Base-by-base conservation (phyloP, 768 basidiomycete species). In the Collybiopsis luxurians region DNA sequence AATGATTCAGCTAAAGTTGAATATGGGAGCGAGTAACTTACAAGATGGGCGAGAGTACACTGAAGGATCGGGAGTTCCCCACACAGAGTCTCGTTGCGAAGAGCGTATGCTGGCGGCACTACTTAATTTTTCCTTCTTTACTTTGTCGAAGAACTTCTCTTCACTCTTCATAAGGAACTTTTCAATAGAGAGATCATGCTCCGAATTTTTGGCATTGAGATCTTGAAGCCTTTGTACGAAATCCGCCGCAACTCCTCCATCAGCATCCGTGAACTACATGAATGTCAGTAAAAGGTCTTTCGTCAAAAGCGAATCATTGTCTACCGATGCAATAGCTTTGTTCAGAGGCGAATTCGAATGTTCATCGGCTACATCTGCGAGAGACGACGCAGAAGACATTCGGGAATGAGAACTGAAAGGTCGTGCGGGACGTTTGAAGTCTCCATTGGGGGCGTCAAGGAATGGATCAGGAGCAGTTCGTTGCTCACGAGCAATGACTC, bases 161-260 rank as follows among this genome's bases (percentile, higher is more conserved):
- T 97, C 95, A 61, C 90, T 93, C 76, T 95, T 96, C 60, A 84
- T 77, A 62, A 97, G 75, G 79, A 78, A 97, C 69, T 89, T 89
- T 69, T 96, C 95, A 62, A 97, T 97, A 28, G 92, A 97, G 26
- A 97, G 69, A 62, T 97, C 95, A 55, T 85, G 83, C 74, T 93
- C 91, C 4, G 95, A 95, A 69, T 96, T 97, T 56, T 93, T 90
- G 0, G 93, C 78, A 40, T 82, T 86, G 57, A 97, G 80, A 56
- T 68, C 67, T 67, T 94, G 90, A 42, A 97, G 73, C 70, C 90
- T 94, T 64, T 90, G 85, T 7, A 94, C 91, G 71, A 96, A 97
- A 57, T 92, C 88, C 31, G 87, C 83, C 10, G 93, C 90, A 51
- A 97, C 95, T 48, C 92, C 93, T 38, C 95, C 95, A 68, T 96